Evolutionary conservation across 768 basidiomycete genomes (phyloP), one percentile per base, ranked within the genome.

Genomic region (Crepidotus variabilis): DNA sequence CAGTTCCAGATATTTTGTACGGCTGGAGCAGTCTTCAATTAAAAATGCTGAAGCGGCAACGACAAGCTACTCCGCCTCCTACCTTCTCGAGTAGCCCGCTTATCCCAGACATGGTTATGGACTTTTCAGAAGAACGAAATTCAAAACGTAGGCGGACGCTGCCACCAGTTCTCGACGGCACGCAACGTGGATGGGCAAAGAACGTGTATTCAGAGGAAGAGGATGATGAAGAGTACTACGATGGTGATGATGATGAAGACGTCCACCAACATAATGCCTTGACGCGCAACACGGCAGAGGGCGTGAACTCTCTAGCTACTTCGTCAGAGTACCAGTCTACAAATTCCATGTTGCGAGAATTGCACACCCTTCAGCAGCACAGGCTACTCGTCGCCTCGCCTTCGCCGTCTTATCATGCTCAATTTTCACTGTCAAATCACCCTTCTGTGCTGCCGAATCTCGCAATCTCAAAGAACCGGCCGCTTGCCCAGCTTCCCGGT

Each of bases 301-400:
- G 28, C 3, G 28, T 28, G 28, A 28, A 28, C 28, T 28, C 46
- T 21, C 47, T 36, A 21, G 53, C 48, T 68, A 67, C 49, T 50
- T 62, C 51, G 63, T 53, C 71, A 63, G 71, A 79, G 59, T 92
- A 92, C 72, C 79, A 79, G 65, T 71, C 75, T 32, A 74, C 81
- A 55, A 92, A 92, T 69, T 78, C 61, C 48, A 71, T 88, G 60
- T 80, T 92, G 35, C 83, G 87, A 55, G 84, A 90, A 62, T 67
- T 91, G 51, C 90, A 92, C 62, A 76, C 82, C 36, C 75, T 86
- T 21, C 78, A 87, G 60, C 82, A 87, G 53, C 86, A 88, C 63
- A 78, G 88, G 50, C 71, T 83, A 33, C 56, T 84, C 22, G 83
- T 76, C 62, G 60, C 72, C 11, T 63, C 71, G 2, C 51, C 69